Evolutionary conservation across 805 yeast species (phyloP), one percentile per base, ranked within the genome.

Genomic region (Candida parachauliodes): DNA sequence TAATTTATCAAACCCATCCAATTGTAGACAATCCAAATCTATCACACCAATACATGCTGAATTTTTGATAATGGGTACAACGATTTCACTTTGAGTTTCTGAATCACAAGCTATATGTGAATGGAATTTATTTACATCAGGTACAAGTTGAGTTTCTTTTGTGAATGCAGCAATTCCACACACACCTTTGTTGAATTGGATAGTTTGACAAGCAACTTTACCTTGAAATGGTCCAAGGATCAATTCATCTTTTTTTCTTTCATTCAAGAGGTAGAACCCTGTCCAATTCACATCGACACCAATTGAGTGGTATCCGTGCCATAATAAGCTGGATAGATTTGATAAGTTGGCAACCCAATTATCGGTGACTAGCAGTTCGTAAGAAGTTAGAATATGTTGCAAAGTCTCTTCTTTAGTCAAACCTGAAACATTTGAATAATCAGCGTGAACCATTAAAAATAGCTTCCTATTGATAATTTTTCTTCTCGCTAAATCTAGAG

Each of bases 31-130:
- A 57, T 91, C 98, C 27, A 91, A 72, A 55, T 93, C 98, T 36
- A 91, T 68, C 4, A 91, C 97, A 5, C 93, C 98, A 14, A 75
- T 50, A 1, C 79, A 62, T 11, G 51, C 51, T 3, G 54, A 52
- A 9, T 59, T 51, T 19, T 55, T 55, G 0, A 78, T 51, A 5
- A 89, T 76, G 0, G 98, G 98, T 2, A 91, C 89, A 15, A 93
- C 98, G 21, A 91, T 84, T 55, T 91, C 98, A 57, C 95, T 84
- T 45, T 83, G 74, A 0, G 98, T 91, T 41, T 81, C 95, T 0
- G 96, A 95, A 62, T 93, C 98, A 62, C 98, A 91, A 0, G 98
- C 98, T 46, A 91, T 93, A 55, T 91, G 98, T 1, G 95, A 95
- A 0, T 95, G 95, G 50, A 78, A 88, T 48, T 74, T 57, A 15